phyloP scores from a whole-genome alignment of 2,329 filamentous ascomycete species.

The Intubia oerlemansii region DNA sequence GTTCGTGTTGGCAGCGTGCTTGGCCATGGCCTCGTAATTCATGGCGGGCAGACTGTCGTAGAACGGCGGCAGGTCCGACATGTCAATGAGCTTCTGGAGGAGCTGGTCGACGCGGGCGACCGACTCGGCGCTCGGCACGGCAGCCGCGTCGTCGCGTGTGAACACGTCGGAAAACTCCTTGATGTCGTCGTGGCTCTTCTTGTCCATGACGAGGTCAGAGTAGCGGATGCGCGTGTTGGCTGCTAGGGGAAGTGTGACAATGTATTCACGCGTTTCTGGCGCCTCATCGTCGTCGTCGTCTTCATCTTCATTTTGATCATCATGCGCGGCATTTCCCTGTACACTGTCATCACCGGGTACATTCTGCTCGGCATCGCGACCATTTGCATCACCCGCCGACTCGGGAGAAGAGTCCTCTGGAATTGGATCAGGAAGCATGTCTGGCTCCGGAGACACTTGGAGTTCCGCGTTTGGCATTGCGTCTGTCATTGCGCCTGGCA shows the following conservation, averaged over 20 bases:
- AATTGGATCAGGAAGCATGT: too few relatives aligned
- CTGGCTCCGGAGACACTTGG: too few relatives aligned
- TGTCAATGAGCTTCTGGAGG: conserved; percentile 26
- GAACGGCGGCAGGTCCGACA: conserved; percentile 36
- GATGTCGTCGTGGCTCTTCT: conserved; percentile 21
- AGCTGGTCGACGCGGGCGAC: conserved; percentile 27
- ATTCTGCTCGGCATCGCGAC: too few relatives aligned
- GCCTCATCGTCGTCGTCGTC: neutral
- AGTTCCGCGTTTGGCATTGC: too few relatives aligned
- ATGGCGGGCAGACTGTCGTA: conserved; percentile 23
- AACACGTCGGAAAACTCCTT: conserved; percentile 23
- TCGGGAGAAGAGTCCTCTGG: too few relatives aligned
- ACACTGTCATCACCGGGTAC: too few relatives aligned
- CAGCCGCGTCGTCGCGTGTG: conserved; percentile 15
- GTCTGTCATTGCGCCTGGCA: too few relatives aligned
- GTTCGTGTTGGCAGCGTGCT: conserved; percentile 32
- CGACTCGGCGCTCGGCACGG: conserved; percentile 17
- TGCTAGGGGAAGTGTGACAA: conserved; percentile 35
- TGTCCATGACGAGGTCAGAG: conserved; percentile 22
- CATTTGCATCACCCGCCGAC: too few relatives aligned
- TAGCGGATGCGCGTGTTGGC: conserved; percentile 30
- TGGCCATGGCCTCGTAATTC: conserved; percentile 21
- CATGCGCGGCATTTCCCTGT: too few relatives aligned
- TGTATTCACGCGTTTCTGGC: conserved; percentile 19
- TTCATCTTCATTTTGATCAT: neutral